Conservation (phyloP, 1,284 basidiomycete species). For the Thelephora terrestris region DNA sequence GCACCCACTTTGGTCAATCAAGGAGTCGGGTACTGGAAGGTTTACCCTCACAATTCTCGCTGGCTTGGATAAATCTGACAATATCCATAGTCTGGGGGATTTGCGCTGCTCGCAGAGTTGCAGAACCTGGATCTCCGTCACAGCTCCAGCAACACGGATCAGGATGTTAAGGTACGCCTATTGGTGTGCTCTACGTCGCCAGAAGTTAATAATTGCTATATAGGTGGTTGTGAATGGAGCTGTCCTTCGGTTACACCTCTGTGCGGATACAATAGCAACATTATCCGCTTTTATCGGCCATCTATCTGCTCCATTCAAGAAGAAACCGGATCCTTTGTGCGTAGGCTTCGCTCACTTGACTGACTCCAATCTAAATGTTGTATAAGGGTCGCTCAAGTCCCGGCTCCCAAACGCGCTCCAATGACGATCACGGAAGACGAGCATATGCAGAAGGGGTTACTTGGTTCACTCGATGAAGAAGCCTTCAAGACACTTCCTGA, state of each 20-base stretch:
- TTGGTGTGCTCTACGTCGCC: neutral
- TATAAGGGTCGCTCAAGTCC: too few relatives aligned
- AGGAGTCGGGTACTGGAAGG: conserved; percentile 61
- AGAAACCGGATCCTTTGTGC: too few relatives aligned
- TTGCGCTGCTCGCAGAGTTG: conserved; percentile 59
- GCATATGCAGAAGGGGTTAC: neutral
- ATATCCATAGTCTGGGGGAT: conserved; percentile 38
- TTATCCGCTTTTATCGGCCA: conserved; percentile 43
- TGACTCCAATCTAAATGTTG: too few relatives aligned
- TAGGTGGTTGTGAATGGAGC: conserved; percentile 42
- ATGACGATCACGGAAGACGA: neutral
- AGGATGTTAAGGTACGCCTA: conserved; percentile 31
- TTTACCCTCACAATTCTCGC: conserved; percentile 23
- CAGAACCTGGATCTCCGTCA: conserved; percentile 35
- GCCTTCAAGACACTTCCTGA: conserved; percentile 73
- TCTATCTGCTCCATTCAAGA: conserved; percentile 16
- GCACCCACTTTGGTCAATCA: conserved; percentile 3
- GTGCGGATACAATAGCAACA: conserved; percentile 56
- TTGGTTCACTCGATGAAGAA: conserved; percentile 72
- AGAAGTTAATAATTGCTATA: neutral
- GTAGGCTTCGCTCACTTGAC: neutral
- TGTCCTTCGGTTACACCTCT: conserved; percentile 45
- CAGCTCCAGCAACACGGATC: conserved; percentile 21
- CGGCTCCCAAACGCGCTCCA: neutral
- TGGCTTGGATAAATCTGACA: conserved; percentile 8